Percentiles rank a stretch among this genome's conserved stretches.
Evolutionary conservation across 441 rosid species (phyloP).

Genomic region (Pelargonium cotyledonis): DNA sequence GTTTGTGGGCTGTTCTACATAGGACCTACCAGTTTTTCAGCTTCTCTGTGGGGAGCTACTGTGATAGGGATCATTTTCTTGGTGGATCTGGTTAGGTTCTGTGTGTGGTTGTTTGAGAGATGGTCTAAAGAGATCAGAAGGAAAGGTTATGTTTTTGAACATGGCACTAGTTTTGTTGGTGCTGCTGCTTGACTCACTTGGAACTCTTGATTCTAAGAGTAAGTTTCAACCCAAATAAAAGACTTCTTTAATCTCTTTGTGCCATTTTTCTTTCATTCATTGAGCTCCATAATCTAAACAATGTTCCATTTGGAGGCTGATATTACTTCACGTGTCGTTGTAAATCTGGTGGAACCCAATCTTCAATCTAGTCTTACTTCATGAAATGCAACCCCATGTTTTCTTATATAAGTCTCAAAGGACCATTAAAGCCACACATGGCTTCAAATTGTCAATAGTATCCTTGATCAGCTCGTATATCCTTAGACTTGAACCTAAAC

Average conservation of each 20-base stretch:
- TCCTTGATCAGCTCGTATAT: no score
- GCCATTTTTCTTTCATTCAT: no score
- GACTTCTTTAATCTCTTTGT: neutral
- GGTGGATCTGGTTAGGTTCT: constrained; percentile 5
- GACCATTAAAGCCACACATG: no score
- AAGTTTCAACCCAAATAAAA: neutral
- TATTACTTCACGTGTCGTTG: no score
- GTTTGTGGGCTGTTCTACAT: constrained; percentile 6
- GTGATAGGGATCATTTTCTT: constrained; percentile 6
- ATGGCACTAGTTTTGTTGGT: neutral
- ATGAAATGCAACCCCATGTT: no score
- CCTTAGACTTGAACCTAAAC: no score
- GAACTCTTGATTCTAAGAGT: neutral
- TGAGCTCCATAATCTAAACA: no score
- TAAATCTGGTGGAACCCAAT: no score
- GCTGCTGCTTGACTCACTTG: constrained; percentile 5
- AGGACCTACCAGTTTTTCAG: neutral
- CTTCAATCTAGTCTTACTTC: no score
- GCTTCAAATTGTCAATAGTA: no score
- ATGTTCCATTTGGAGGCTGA: no score
- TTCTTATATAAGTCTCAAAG: no score
- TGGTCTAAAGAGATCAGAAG: constrained; percentile 5
- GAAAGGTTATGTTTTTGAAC: neutral
- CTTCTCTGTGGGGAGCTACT: constrained; percentile 2
- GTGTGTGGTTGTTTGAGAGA: constrained; percentile 3